Evolutionary conservation across 371 early-diverging fungal species (phyloP).

Genomic region (Gilbertella persicaria): DNA sequence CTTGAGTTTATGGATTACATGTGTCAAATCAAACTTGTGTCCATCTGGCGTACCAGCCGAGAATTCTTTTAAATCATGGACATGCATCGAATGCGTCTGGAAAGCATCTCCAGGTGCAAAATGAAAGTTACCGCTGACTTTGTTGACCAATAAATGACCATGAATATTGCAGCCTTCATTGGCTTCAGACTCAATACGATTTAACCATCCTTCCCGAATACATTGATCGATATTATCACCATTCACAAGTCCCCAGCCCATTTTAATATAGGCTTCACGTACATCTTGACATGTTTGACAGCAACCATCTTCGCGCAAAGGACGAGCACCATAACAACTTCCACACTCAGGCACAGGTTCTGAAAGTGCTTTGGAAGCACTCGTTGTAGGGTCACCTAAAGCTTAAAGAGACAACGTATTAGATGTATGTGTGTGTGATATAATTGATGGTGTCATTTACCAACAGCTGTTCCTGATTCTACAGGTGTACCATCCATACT

Average conservation of each 20-base stretch:
- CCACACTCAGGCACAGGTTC: slow-evolving; percentile 78
- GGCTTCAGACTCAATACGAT: slow-evolving; percentile 74
- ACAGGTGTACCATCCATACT: slow-evolving; percentile 68
- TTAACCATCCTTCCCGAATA: slow-evolving; percentile 81
- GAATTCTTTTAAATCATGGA: slow-evolving; percentile 79
- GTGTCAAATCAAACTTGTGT: slow-evolving; percentile 76
- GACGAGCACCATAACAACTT: slow-evolving; percentile 83
- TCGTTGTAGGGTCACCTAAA: slow-evolving; percentile 49
- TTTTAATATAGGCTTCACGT: slow-evolving; percentile 76
- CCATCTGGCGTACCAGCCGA: slow-evolving; percentile 47
- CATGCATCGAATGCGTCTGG: slow-evolving; percentile 75
- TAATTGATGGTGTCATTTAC: slow-evolving; percentile 28
- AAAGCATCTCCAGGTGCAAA: slow-evolving; percentile 92
- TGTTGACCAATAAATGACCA: slow-evolving; percentile 85
- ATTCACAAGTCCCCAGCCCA: slow-evolving; percentile 81
- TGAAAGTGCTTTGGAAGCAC: slow-evolving; percentile 37
- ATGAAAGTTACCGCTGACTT: slow-evolving; percentile 92
- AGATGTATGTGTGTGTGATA: background rate
- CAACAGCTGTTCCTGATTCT: slow-evolving; percentile 52
- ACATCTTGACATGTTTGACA: slow-evolving; percentile 96
- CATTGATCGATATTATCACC: slow-evolving; percentile 89
- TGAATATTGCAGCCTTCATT: slow-evolving; percentile 90
- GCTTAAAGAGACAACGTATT: slow-evolving; percentile 23
- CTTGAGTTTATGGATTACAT: slow-evolving; percentile 79
- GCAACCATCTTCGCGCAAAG: slow-evolving; percentile 71